These are phyloP conservation scores for Sarocladiaceae sp. DNA, from an alignment of 2,329 filamentous ascomycete species.

Conservation along the genomic window DNA sequence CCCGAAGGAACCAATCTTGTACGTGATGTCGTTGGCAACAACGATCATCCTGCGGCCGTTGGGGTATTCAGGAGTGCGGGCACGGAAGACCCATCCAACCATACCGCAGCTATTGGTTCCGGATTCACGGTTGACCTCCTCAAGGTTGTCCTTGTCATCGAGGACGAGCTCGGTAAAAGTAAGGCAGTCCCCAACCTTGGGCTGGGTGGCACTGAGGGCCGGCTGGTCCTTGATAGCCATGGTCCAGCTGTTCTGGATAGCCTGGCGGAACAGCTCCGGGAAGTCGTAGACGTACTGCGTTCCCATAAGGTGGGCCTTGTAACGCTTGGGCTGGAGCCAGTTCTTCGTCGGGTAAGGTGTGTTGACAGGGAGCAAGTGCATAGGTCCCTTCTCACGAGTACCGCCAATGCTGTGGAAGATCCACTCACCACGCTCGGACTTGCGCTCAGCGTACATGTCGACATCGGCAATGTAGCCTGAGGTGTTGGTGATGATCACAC, in stretches of 20 bases:
- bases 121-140: slow-evolving; percentile 90
- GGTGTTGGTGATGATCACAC: slow-evolving; percentile 96
- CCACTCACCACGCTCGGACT: slow-evolving; percentile 97
- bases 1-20: slow-evolving; percentile 97
- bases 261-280: slow-evolving; percentile 97
- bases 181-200: slow-evolving; percentile 83
- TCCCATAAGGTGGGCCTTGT: slow-evolving; percentile 99
- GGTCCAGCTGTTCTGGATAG: slow-evolving; percentile 91
- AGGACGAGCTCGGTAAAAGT: slow-evolving; percentile 92
- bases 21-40: slow-evolving; percentile 98
- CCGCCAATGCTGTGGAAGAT: slow-evolving; percentile 97
- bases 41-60: slow-evolving; percentile 89
- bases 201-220: slow-evolving; percentile 73
- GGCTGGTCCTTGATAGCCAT: slow-evolving; percentile 71
- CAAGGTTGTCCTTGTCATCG: slow-evolving; percentile 86
- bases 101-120: slow-evolving; percentile 96
- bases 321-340: slow-evolving; percentile 96
- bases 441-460: slow-evolving; percentile 95
- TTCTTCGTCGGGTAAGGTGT: slow-evolving; percentile 98
- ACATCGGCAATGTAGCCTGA: slow-evolving; percentile 97
- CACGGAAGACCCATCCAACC: slow-evolving; percentile 97
- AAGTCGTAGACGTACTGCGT: slow-evolving; percentile 99
- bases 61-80: slow-evolving; percentile 93
- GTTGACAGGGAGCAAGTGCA: slow-evolving; percentile 87
- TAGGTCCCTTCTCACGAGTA: slow-evolving; percentile 89